phyloP scores from a whole-genome alignment of 2,329 filamentous ascomycete genomes.

The Metarhizium guizhouense region DNA sequence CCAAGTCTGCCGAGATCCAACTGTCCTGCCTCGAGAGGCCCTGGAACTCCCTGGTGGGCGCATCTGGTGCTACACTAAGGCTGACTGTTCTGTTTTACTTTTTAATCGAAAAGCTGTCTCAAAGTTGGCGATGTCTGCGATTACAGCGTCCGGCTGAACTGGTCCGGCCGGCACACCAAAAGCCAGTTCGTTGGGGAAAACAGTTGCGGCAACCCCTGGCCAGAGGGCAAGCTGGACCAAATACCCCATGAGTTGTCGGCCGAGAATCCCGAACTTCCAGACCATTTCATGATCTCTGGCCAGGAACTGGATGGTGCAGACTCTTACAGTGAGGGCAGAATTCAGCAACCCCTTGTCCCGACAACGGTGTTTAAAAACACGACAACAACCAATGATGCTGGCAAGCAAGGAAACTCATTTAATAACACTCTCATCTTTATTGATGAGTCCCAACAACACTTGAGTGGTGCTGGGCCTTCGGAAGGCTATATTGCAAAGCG shows the following conservation, averaged over 20 bases:
- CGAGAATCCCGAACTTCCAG: neutral
- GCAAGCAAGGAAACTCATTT: neutral
- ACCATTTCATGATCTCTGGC: neutral
- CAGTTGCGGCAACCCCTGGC: neutral
- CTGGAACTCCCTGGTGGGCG: neutral
- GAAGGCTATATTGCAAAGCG: neutral
- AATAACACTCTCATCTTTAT: slow-evolving; percentile 1
- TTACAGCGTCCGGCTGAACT: slow-evolving; percentile 73
- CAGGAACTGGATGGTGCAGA: neutral
- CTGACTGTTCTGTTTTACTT: neutral
- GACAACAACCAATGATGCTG: neutral
- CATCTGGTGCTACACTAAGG: neutral
- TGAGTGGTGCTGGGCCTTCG: neutral
- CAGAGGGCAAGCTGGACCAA: neutral
- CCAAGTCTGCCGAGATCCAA: neutral
- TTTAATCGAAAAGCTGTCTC: slow-evolving; percentile 40
- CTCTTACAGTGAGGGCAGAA: neutral
- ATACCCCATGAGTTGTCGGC: slow-evolving; percentile 1
- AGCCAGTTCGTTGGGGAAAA: slow-evolving; percentile 1
- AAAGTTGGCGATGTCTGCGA: slow-evolving; percentile 67
- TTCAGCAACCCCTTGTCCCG: neutral
- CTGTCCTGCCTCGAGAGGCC: neutral
- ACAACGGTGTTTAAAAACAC: neutral
- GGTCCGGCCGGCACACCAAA: slow-evolving; percentile 52
- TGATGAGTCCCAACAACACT: slow-evolving; percentile 4